These are phyloP conservation scores for Cryphonectria nitschkei DNA, from an alignment of 2,329 filamentous ascomycete genomes.

Conservation along the genomic window DNA sequence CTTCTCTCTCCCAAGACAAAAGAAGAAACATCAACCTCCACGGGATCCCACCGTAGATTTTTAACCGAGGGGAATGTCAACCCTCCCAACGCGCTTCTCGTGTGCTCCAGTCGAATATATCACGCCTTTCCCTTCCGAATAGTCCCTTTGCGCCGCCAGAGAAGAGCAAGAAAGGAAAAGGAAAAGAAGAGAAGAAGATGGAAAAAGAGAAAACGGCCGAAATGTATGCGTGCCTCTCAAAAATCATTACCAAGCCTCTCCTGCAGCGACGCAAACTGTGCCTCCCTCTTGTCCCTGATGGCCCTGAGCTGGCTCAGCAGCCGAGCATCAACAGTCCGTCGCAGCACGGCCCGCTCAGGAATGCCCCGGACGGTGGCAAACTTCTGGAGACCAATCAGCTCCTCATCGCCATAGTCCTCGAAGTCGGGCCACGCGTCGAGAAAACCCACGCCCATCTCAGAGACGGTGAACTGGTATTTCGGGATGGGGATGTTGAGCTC, in stretches of 20 bases:
- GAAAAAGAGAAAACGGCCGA: not conserved
- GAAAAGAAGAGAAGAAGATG: no score
- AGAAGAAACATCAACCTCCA: no score
- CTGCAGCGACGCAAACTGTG: conserved; percentile 28
- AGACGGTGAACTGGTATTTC: conserved; percentile 34
- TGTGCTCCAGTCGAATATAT: not conserved
- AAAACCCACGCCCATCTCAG: conserved; percentile 31
- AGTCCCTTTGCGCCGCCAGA: not conserved
- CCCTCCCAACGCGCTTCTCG: not conserved
- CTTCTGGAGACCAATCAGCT: conserved; percentile 34
- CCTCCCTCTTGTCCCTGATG: conserved; percentile 33
- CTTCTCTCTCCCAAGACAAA: no score
- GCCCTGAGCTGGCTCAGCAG: conserved; percentile 43
- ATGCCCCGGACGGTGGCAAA: conserved; percentile 42
- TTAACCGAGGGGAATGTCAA: not conserved
- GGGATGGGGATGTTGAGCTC: conserved; percentile 41
- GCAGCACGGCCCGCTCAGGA: conserved; percentile 41
- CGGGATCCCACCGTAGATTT: no score
- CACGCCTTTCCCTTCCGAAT: not conserved
- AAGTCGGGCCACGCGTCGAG: conserved; percentile 41
- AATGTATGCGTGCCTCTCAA: not conserved
- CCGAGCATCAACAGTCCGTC: conserved; percentile 44
- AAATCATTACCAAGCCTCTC: not conserved
- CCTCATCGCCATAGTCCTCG: conserved; percentile 38
- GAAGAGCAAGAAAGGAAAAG: not conserved